Evolutionary conservation across 2,329 filamentous ascomycete genomes (phyloP).

Genomic region (Endothia cerciana): DNA sequence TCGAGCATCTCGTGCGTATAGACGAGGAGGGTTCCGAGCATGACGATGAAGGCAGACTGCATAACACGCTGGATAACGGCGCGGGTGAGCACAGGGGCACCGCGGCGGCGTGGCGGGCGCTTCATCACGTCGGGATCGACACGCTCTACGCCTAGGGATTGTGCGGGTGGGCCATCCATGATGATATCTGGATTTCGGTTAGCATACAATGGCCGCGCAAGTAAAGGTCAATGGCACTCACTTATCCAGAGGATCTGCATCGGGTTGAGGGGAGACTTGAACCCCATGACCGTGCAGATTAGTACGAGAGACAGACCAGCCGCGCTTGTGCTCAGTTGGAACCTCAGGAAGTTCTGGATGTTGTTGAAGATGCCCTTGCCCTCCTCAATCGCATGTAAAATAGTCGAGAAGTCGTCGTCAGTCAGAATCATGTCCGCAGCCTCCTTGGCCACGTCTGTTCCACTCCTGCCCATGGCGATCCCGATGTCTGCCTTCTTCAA

Average conservation of each 20-base stretch:
- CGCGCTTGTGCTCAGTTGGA: conserved; percentile 96
- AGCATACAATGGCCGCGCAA: conserved; percentile 7
- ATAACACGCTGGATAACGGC: conserved; percentile 82
- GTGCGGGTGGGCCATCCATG: conserved; percentile 97
- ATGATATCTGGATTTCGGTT: conserved; percentile 75
- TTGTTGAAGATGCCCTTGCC: conserved; percentile 99
- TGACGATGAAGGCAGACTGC: conserved; percentile 86
- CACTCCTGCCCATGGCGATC: conserved; percentile 74
- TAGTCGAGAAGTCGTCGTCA: conserved; percentile 88
- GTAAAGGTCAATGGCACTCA: conserved; percentile 50
- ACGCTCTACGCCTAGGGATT: conserved; percentile 93
- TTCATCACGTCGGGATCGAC: conserved; percentile 95
- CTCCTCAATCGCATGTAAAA: conserved; percentile 94
- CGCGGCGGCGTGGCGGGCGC: conserved; percentile 82
- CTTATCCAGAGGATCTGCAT: conserved; percentile 99
- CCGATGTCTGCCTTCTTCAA: conserved; percentile 75
- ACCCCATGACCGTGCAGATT: conserved; percentile 88
- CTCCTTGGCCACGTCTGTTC: conserved; percentile 76
- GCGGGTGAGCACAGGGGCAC: conserved; percentile 87
- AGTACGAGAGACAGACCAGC: conserved; percentile 90
- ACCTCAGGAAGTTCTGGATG: conserved; percentile 98
- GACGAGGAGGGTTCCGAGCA: conserved; percentile 86
- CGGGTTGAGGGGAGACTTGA: conserved; percentile 93
- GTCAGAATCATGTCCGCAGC: conserved; percentile 88
- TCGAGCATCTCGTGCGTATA: conserved; percentile 90